Evolutionary conservation across 768 basidiomycete genomes (phyloP), one percentile per base, ranked within the genome.

Genomic region (Rhodocollybia butyracea): DNA sequence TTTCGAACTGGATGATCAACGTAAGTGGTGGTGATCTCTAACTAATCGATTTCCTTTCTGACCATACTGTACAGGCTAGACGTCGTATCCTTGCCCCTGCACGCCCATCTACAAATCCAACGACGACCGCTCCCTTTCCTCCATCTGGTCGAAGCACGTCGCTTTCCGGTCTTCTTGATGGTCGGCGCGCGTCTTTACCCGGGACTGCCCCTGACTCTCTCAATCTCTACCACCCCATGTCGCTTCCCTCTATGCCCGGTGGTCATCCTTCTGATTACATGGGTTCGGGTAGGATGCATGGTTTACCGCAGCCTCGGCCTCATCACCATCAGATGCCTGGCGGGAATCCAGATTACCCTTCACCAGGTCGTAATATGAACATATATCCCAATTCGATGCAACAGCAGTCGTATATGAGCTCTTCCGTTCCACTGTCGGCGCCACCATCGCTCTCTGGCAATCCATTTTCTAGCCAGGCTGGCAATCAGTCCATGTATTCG

Each of bases 1-100:
- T 93, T 0, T 91, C 89, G 51, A 93, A 93, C 68, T 93, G 91
- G 91, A 93, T 93, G 91, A 93, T 93, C 65, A 93, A 93, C 63
- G 91, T 78, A 40, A 55, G 71, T 76, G 7, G 57, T 48, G 30
- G 26, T 53, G 46, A 55, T 55, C 51, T 54, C 58, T 53, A n/a
- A 59, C 59, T 57, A 58, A 63, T 65, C 57, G 64, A 47, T 50
- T 41, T 29, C 24, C 41, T 54, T 43, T 38, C 40, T 54, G 39
- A 54, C 53, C 31, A 47, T 51, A 40, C 51, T 57, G 31, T 54
- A 22, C 59, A 91, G 89, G 89, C 89, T 60, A 81, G 89, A 22
- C 82, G 89, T 58, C 84, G 89, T 61, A 91, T 91, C 66, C 81
- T 92, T 56, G 89, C 90, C 10, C 89, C 89, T 24, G 89, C 88